phyloP scores from a whole-genome alignment of 345 rosid species.

The Eucalyptus paniculata region DNA sequence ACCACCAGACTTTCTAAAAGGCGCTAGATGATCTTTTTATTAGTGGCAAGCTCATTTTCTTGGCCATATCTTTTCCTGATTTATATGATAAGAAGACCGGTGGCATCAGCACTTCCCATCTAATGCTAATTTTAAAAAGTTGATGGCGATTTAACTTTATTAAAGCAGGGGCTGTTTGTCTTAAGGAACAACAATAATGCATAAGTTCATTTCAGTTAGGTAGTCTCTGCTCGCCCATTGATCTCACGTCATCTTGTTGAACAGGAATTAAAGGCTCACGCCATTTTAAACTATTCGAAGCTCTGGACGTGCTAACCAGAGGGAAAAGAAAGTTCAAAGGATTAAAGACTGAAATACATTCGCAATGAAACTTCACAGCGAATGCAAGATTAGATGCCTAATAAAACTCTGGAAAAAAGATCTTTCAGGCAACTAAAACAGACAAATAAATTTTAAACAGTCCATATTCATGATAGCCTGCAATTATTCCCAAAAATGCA shows the following conservation, averaged over 20 bases:
- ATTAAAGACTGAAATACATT: not conserved
- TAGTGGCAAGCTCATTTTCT: not conserved
- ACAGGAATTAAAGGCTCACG: not conserved
- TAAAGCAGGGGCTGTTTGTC: slow-evolving; percentile 5
- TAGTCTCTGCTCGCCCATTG: slow-evolving; percentile 2
- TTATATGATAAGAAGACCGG: not conserved
- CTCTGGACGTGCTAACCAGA: not conserved
- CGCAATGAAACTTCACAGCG: not conserved
- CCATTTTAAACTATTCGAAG: not conserved
- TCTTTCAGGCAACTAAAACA: not conserved
- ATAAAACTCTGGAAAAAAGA: not conserved
- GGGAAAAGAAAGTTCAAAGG: not conserved
- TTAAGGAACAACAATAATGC: slow-evolving; percentile 6
- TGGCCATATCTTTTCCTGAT: not conserved
- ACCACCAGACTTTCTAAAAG: not conserved
- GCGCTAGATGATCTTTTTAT: not conserved
- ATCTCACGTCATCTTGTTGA: not conserved
- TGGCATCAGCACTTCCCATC: not conserved
- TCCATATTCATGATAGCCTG: not conserved
- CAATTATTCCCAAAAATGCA: not conserved
- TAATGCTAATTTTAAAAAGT: not conserved
- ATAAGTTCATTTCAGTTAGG: slow-evolving; percentile 3
- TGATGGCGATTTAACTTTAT: slow-evolving; percentile 26
- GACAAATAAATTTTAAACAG: not conserved
- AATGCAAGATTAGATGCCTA: not conserved